Percentiles rank a stretch among this genome's conserved stretches.
Conservation (phyloP, 129 eudicot genomes). For the Saussurea involucrata region DNA sequence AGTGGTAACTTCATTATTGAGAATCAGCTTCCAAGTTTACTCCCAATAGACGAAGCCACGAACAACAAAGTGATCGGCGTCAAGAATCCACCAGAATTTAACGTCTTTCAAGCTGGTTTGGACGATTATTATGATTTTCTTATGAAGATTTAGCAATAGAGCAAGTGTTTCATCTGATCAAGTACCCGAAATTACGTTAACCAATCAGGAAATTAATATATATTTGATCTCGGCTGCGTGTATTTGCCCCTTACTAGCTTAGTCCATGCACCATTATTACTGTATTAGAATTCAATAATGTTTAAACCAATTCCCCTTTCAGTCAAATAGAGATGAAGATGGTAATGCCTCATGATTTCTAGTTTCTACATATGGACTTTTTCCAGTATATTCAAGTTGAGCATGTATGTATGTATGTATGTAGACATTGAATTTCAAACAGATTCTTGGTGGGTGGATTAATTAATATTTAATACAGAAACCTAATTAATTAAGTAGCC, state of each 20-base stretch:
- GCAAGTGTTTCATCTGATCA: neutral
- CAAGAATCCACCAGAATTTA: constrained; percentile 2
- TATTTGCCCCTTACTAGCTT: neutral
- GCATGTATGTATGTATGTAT: neutral
- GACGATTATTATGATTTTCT: constrained; percentile 32
- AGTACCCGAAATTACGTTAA: neutral
- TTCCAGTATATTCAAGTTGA: neutral
- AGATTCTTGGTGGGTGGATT: neutral
- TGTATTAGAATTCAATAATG: constrained; percentile 10
- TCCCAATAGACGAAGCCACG: constrained; percentile 8
- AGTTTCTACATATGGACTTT: neutral
- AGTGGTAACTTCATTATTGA: constrained; percentile 14
- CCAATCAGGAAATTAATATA: neutral
- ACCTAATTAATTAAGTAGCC: neutral
- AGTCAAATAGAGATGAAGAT: neutral
- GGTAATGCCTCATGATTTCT: neutral
- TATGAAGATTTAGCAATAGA: constrained; percentile 24
- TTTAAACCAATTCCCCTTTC: neutral
- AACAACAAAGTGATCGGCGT: constrained; percentile 12
- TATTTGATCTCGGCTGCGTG: neutral
- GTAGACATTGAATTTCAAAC: neutral
- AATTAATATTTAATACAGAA: neutral
- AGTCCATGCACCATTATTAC: constrained; percentile 1
- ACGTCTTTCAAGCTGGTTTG: constrained; percentile 19
- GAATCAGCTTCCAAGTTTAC: constrained; percentile 39